Conservation (phyloP, 352 stramenopile species). For the Phytophthora meadii region DNA sequence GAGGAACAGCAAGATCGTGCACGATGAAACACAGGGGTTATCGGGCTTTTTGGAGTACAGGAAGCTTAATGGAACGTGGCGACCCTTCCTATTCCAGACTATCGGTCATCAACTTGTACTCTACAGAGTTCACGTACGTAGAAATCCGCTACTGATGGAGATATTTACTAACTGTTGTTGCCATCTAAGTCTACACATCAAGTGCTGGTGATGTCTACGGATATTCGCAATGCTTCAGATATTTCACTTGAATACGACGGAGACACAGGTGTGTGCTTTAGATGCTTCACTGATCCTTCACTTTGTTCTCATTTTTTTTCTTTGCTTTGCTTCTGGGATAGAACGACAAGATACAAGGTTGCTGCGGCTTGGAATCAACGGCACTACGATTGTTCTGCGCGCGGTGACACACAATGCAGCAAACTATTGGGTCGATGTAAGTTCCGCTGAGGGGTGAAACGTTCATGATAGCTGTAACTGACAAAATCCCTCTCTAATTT, state of each 20-base stretch:
- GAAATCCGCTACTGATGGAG: not conserved
- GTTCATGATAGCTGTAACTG: not conserved
- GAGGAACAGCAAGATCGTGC: slow-evolving; percentile 48
- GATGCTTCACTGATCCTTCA: not conserved
- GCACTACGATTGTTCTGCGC: slow-evolving; percentile 68
- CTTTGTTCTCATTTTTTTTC: not conserved
- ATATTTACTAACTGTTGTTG: not conserved
- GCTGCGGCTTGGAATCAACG: slow-evolving; percentile 70
- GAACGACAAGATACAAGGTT: slow-evolving; percentile 46
- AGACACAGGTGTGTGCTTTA: slow-evolving; percentile 15
- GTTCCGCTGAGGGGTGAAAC: slow-evolving; percentile 1
- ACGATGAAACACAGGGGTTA: slow-evolving; percentile 50
- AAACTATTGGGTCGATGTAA: slow-evolving; percentile 74
- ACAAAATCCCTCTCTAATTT: not conserved
- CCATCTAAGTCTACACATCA: slow-evolving; percentile 62
- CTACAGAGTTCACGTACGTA: slow-evolving; percentile 72
- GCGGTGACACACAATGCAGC: slow-evolving; percentile 72
- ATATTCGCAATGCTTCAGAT: slow-evolving; percentile 67
- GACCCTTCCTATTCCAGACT: slow-evolving; percentile 82
- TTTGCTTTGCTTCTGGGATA: slow-evolving; percentile 2
- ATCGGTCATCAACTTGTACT: slow-evolving; percentile 71
- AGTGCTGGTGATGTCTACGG: slow-evolving; percentile 74
- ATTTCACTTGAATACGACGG: slow-evolving; percentile 54
- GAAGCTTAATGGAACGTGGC: slow-evolving; percentile 76
- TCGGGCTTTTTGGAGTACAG: slow-evolving; percentile 77